Evolutionary conservation across 192 early-diverging fungal species (phyloP), one percentile per base, ranked within the genome.

Genomic region (Coemansia sp.): DNA sequence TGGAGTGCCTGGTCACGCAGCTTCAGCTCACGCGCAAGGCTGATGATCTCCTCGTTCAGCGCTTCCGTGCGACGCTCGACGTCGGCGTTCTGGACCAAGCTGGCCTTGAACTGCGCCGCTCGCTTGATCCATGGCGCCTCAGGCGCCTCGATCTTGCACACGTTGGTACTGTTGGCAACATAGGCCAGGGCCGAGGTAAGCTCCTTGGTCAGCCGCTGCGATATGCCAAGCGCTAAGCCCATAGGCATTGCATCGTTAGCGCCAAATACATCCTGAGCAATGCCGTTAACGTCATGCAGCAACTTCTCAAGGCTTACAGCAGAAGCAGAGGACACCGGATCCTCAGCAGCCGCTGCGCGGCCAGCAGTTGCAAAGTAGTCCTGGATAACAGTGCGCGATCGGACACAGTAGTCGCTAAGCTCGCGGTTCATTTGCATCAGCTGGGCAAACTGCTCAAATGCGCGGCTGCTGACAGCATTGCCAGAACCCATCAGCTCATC

Each of bases 1-100:
- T 92, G 90, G 35, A 94, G 64, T 12, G 78, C 58, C 84, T 94
- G 87, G 61, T 97, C 93, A 84, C 92, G 95, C 60, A 87, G 28
- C 45, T 92, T 93, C 20, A 89, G 72, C 53, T 94, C 92, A 40
- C 89, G 89, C 39, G 92, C 86, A 7, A 98, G 80, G 35, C 87
- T 88, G 49, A 89, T 61, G 33, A 95, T 88, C 58, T 98, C 93
- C 15, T 90, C 91, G 55, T 86, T 86, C 39, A 90, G 84, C 30
- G 87, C 83, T 61, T 91, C 88, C 13, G 91, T 82, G 73, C 92
- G 87, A 28, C 86, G 86, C 66, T 93, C 86, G 56, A 92, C 85
- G 33, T 94, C 93, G 15, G 86, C 75, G 74, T 95, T 96, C 25
- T 94, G 82, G 45, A 89, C 81, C 49, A 93, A 89, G 48, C 90